Percentiles rank a stretch among this genome's conserved stretches.
Conservation (phyloP, 2,329 filamentous ascomycete genomes). For the Pseudocercospora vitis region DNA sequence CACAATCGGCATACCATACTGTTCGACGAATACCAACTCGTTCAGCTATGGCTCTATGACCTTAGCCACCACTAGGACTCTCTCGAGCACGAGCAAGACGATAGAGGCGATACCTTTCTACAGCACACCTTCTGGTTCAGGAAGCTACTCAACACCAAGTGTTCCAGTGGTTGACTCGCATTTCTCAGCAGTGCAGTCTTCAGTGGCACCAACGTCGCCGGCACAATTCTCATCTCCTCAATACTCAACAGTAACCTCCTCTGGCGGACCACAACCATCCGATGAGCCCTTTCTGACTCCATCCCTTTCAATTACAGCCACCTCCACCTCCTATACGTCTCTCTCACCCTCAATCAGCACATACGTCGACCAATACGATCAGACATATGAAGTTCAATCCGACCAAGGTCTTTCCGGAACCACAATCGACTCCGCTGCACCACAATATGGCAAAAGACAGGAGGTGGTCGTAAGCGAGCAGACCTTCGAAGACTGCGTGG, state of each 20-base stretch:
- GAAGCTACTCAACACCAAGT: too few relatives aligned
- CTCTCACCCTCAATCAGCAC: slow-evolving; percentile 1
- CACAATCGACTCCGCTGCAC: slow-evolving; percentile 5
- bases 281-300: too few relatives aligned
- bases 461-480: neutral
- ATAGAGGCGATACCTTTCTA: neutral
- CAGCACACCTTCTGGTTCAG: neutral
- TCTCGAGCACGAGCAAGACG: neutral
- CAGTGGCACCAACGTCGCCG: too few relatives aligned
- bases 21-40: neutral
- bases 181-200: too few relatives aligned
- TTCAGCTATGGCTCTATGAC: slow-evolving; percentile 11
- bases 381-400: neutral
- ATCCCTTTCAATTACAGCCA: too few relatives aligned
- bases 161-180: too few relatives aligned
- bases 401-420: slow-evolving; percentile 1
- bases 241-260: too few relatives aligned
- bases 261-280: too few relatives aligned
- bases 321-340: too few relatives aligned
- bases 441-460: neutral
- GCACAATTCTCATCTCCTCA: too few relatives aligned
- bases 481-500: slow-evolving; percentile 4
- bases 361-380: neutral
- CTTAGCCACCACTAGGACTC: neutral
- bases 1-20: slow-evolving; percentile 4